These are phyloP conservation scores for Citrus medica DNA, from an alignment of 345 rosid species.

Conservation along the genomic window DNA sequence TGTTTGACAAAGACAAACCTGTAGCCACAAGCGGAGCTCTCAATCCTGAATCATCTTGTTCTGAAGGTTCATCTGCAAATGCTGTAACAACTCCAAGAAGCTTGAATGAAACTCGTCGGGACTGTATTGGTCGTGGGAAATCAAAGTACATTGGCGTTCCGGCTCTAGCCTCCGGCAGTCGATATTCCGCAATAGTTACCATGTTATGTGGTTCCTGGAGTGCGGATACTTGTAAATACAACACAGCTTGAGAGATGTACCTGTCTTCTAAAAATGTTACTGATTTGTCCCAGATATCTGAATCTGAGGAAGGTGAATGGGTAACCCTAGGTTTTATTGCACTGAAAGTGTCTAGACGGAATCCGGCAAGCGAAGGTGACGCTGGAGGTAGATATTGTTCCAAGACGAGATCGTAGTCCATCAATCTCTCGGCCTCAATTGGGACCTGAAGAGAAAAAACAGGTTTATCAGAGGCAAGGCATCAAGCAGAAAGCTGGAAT, in stretches of 20 bases:
- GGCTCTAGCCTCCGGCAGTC: conserved; percentile 68
- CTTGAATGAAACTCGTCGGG: conserved; percentile 52
- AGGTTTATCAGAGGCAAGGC: too few relatives aligned
- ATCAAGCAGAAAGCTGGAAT: too few relatives aligned
- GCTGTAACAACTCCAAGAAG: conserved; percentile 81
- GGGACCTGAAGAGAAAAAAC: too few relatives aligned
- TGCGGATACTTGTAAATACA: conserved; percentile 81
- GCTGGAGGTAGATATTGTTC: too few relatives aligned
- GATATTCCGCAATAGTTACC: conserved; percentile 76
- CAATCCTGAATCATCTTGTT: conserved; percentile 47
- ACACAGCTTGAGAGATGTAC: conserved; percentile 70
- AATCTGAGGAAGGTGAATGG: too few relatives aligned
- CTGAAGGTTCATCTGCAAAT: conserved; percentile 70
- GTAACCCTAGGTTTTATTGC: too few relatives aligned
- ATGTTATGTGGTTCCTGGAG: conserved; percentile 72
- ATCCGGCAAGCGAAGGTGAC: too few relatives aligned
- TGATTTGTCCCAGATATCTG: too few relatives aligned
- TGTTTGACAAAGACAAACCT: conserved; percentile 66
- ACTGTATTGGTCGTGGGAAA: conserved; percentile 64
- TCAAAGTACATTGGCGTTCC: conserved; percentile 87
- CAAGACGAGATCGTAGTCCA: too few relatives aligned
- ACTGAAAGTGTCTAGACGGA: too few relatives aligned
- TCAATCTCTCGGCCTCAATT: too few relatives aligned
- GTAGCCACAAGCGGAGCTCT: conserved; percentile 42
- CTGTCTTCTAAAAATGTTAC: conserved; percentile 31